Conservation (phyloP, 2,329 filamentous ascomycete genomes). For the Colletotrichum agaves region DNA sequence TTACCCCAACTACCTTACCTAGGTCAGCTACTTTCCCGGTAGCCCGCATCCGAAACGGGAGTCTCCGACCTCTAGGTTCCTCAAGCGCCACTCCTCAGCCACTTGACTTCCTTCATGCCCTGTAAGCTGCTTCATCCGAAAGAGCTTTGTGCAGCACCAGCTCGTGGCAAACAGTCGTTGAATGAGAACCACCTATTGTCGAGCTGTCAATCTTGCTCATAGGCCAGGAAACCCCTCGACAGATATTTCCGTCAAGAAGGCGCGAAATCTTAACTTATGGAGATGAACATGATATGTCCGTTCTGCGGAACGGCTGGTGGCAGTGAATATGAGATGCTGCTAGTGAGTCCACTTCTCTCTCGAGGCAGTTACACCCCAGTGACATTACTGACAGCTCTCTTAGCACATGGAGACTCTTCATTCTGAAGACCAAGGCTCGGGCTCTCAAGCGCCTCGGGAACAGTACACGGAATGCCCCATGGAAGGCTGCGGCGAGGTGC, state of each 20-base stretch:
- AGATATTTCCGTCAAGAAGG: background rate
- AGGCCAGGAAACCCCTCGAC: too few species aligned
- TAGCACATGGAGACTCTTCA: conserved; percentile 46
- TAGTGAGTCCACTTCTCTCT: conserved; percentile 44
- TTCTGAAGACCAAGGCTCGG: conserved; percentile 36
- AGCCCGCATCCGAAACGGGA: background rate
- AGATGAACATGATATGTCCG: conserved; percentile 42
- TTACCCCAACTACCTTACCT: too few species aligned
- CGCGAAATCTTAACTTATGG: background rate
- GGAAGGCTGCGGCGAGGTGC: conserved; percentile 69
- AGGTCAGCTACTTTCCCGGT: too few species aligned
- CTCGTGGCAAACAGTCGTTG: too few species aligned
- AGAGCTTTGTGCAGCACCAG: too few species aligned
- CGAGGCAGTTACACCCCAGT: background rate
- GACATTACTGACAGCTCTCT: background rate
- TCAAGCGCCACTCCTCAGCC: too few species aligned
- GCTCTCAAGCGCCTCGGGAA: conserved; percentile 46
- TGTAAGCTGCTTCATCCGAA: too few species aligned
- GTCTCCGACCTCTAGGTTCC: too few species aligned
- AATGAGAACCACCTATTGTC: too few species aligned
- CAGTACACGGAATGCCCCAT: conserved; percentile 29
- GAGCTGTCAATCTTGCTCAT: too few species aligned
- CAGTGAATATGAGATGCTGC: conserved; percentile 48
- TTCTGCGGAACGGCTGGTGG: conserved; percentile 48
- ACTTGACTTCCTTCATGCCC: too few species aligned